Base-by-base conservation (phyloP, 2,329 filamentous ascomycete species). In the Aspergillus udagawae region DNA sequence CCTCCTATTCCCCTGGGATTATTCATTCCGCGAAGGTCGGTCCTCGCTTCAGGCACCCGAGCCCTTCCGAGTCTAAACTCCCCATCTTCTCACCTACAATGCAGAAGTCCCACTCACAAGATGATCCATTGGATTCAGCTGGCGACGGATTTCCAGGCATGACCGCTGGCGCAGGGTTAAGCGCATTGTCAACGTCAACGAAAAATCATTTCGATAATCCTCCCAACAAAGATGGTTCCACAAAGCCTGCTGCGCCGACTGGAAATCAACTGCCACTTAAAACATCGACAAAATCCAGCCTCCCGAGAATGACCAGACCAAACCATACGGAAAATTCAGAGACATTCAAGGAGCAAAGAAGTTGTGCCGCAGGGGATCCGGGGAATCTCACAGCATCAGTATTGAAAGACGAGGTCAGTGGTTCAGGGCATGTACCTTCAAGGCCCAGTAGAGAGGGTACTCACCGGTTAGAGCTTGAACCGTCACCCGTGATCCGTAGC, bases 391-490 rank as follows among this genome's bases (percentile, higher is more conserved):
- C 51, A 60, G 55, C 35, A 54, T 56, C 25, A 10, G 28, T 20
- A 38, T n/a, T 9, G 17, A 50, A 47, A 45, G 29, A 67, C 73
- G 17, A 56, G 6, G 54, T 59, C 14, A 75, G 72, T 35, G 58
- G 41, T 35, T 47, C 58, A 38, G 67, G 73, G 10, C 71, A 70
- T 17, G 80, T 81, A 38, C 86, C 87, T 32, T 71, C 76, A 35
- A 79, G 88, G 51, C 88, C 88, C 1, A 91, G 87, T 65, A 81
- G 88, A 70, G 84, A 89, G 65, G 87, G 87, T 25, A 86, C 86
- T 0, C 82, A 84, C 4, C 80, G 85, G 57, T 77, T 91, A 49
- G 81, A 85, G 29, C 76, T 79, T 55, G 74, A 78, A 12, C 75
- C 79, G 12, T 82, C 80, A 0, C 80, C 82, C 4, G 72, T 86